Percentiles rank a stretch among this genome's conserved stretches.
Conservation (phyloP, 306 rosid species). For the Urtica urens region DNA sequence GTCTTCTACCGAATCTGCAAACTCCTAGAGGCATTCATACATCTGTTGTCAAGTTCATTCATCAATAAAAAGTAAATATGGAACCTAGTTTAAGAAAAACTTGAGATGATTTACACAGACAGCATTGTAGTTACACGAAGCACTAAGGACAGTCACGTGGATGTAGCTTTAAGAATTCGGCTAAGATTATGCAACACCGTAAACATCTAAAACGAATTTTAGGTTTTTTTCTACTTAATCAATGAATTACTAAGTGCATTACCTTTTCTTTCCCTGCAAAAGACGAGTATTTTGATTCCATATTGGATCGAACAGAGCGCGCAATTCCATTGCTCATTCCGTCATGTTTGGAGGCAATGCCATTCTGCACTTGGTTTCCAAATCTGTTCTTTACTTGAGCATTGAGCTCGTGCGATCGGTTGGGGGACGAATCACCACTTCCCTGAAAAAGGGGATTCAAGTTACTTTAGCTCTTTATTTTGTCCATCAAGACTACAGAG, state of each 20-base stretch:
- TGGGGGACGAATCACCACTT: slow-evolving; percentile 45
- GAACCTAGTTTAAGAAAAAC: not conserved
- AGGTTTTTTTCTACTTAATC: too few species aligned
- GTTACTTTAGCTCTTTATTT: not conserved
- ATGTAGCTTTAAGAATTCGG: not conserved
- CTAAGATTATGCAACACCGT: too few species aligned
- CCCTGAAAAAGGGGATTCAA: slow-evolving; percentile 39
- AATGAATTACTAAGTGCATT: slow-evolving; percentile 30
- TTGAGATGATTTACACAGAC: not conserved
- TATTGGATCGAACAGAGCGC: slow-evolving; percentile 29
- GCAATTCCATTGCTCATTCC: slow-evolving; percentile 48
- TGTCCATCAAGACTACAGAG: not conserved
- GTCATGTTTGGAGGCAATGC: slow-evolving; percentile 27
- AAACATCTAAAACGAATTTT: too few species aligned
- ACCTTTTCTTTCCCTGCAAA: slow-evolving; percentile 51
- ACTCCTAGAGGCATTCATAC: slow-evolving; percentile 99
- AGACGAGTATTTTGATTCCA: slow-evolving; percentile 34
- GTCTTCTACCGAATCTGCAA: slow-evolving; percentile 58
- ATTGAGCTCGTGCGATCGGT: slow-evolving; percentile 40
- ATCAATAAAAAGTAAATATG: slow-evolving; percentile 44
- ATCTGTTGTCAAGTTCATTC: slow-evolving; percentile 95
- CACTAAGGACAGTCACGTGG: not conserved
- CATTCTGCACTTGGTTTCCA: slow-evolving; percentile 32
- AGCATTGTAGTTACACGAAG: not conserved
- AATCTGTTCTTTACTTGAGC: slow-evolving; percentile 40